phyloP scores from a whole-genome alignment of 306 rosid genomes.

The Cucurbita pepo region DNA sequence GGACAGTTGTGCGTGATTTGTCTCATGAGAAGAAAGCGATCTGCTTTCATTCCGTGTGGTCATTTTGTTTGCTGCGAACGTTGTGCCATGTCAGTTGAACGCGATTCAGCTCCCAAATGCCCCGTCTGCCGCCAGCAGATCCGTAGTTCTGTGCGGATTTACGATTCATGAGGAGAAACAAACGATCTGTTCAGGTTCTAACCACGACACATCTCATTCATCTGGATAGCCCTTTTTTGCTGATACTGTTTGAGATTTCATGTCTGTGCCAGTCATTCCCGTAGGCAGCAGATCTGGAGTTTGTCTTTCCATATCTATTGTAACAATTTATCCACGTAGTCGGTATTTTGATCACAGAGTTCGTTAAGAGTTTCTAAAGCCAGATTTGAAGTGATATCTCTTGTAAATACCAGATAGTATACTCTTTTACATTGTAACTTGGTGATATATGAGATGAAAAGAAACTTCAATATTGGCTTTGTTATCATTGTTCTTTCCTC shows the following conservation, averaged over 20 bases:
- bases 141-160: conserved; percentile 49
- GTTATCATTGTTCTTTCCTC: not conserved
- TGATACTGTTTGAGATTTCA: not conserved
- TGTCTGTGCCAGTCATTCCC: not conserved
- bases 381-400: not conserved
- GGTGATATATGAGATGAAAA: not conserved
- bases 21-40: conserved; percentile 70
- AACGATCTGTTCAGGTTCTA: not conserved
- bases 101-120: conserved; percentile 55
- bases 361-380: not conserved
- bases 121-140: conserved; percentile 85
- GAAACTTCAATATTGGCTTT: not conserved
- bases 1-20: conserved; percentile 77
- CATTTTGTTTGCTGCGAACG: conserved; percentile 76
- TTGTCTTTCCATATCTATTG: not conserved
- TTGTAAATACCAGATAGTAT: not conserved
- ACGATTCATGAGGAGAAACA: conserved; percentile 29
- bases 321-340: not conserved
- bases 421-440: not conserved
- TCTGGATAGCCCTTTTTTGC: not conserved
- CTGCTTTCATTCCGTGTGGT: conserved; percentile 78
- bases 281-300: not conserved
- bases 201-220: not conserved
- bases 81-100: conserved; percentile 57
- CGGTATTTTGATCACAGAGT: not conserved